Conservation (phyloP, 208 protist genomes). For the Trypanosoma cruzi region DNA sequence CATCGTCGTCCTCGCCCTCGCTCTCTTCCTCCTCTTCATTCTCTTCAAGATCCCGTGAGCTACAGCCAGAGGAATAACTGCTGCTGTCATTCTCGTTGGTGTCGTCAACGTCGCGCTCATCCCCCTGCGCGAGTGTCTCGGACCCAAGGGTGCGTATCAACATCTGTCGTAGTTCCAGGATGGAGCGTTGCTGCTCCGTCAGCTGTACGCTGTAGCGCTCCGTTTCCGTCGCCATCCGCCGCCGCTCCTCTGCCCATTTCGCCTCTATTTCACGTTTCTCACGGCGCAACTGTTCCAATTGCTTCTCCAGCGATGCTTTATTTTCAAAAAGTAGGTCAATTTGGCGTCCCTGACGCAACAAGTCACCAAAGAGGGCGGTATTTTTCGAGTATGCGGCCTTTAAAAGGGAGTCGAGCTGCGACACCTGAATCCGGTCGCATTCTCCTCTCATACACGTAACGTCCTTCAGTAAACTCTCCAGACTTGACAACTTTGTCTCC, state of each 20-base stretch:
- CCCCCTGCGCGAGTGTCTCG: slow-evolving; percentile 13
- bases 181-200: slow-evolving; percentile 83
- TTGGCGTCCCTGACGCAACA: slow-evolving; percentile 76
- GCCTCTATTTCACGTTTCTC: slow-evolving; percentile 70
- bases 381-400: slow-evolving; percentile 87
- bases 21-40: slow-evolving; percentile 2
- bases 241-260: slow-evolving; percentile 63
- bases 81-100: slow-evolving; percentile 25
- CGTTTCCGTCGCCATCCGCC: slow-evolving; percentile 56
- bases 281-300: slow-evolving; percentile 63
- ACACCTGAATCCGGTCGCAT: slow-evolving; percentile 61
- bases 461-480: slow-evolving; percentile 81
- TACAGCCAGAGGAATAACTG: slow-evolving; percentile 14
- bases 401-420: slow-evolving; percentile 80
- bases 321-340: slow-evolving; percentile 71
- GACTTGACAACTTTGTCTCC: slow-evolving; percentile 57
- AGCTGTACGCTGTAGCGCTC: slow-evolving; percentile 79
- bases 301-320: slow-evolving; percentile 54
- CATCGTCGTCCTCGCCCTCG: slow-evolving; percentile 2
- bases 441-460: slow-evolving; percentile 66
- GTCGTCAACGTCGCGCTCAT: slow-evolving; percentile 17
- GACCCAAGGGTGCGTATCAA: slow-evolving; percentile 74
- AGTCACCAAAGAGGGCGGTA: slow-evolving; percentile 81
- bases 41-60: slow-evolving; percentile 15
- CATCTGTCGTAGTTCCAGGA: slow-evolving; percentile 82